Conservation (phyloP, 2,329 filamentous ascomycete species). For the Falciphora oryzae region DNA sequence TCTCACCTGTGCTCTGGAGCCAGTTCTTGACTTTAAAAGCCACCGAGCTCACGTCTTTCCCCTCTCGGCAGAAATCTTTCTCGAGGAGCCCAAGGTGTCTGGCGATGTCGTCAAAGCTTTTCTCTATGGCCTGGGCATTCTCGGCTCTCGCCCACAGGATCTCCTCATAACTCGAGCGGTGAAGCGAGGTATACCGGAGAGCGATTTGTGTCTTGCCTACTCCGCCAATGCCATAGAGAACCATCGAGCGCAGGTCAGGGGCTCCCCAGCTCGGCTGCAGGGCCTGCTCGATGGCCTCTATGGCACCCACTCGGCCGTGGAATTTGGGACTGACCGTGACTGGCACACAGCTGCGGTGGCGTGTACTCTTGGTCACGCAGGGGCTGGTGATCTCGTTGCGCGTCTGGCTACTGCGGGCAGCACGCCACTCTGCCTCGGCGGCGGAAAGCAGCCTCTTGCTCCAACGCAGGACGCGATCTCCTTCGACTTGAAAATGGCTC, state of each 20-base stretch:
- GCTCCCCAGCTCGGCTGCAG: not conserved
- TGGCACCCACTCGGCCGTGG: not conserved
- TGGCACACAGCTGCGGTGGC: not conserved
- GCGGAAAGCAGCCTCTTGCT: not conserved
- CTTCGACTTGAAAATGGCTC: not conserved
- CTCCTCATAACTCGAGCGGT: not conserved
- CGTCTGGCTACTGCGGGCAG: not conserved
- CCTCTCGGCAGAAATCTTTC: slow-evolving; percentile 14
- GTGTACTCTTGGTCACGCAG: not conserved
- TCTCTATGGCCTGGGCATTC: slow-evolving; percentile 18
- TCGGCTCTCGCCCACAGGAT: slow-evolving; percentile 9
- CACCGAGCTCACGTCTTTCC: slow-evolving; percentile 16
- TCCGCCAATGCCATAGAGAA: slow-evolving; percentile 3
- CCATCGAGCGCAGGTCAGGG: slow-evolving; percentile 14
- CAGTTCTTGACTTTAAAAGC: slow-evolving; percentile 22
- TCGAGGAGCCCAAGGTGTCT: slow-evolving; percentile 11
- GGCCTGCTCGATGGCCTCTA: not conserved
- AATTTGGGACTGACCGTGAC: not conserved
- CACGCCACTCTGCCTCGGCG: slow-evolving; percentile 3
- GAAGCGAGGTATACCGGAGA: not conserved
- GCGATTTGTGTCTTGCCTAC: slow-evolving; percentile 7
- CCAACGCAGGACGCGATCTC: not conserved
- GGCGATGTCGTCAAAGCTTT: slow-evolving; percentile 19
- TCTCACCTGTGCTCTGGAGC: slow-evolving; percentile 17
- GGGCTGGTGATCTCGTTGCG: not conserved